Conservation (phyloP, 2,329 filamentous ascomycete genomes). For the Colletotrichum cordylinicola region DNA sequence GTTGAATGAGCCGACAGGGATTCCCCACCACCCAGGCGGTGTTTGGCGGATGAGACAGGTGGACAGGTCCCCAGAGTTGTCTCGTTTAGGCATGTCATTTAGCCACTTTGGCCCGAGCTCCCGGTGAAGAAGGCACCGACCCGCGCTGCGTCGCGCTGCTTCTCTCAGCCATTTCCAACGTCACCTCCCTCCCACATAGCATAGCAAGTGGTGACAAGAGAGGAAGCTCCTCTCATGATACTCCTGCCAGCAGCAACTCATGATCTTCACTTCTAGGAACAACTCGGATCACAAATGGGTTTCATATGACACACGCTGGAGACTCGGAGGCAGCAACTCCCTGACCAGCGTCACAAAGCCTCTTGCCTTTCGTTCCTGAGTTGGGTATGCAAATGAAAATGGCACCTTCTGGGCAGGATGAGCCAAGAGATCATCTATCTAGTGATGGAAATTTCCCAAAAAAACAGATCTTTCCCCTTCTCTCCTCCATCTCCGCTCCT, state of each 20-base stretch:
- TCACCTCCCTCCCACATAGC: not conserved
- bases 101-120: constrained; percentile 4
- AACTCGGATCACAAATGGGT: not conserved
- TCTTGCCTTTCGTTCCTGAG: not conserved
- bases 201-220: not conserved
- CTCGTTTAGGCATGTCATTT: constrained; percentile 1
- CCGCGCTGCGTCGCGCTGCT: not conserved
- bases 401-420: not conserved
- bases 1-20: not conserved
- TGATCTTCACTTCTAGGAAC: not conserved
- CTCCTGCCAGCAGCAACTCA: not conserved
- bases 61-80: not conserved
- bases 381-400: not conserved
- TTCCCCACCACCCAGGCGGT: constrained; percentile 7
- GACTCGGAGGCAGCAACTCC: not conserved
- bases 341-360: not conserved
- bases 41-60: not conserved
- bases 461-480: not conserved
- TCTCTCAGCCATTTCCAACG: not conserved
- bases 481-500: not conserved
- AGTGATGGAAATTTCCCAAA: not conserved
- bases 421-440: not conserved
- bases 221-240: not conserved
- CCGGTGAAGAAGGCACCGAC: not conserved
- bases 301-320: not conserved